Evolutionary conservation across 768 basidiomycete genomes (phyloP).

Genomic region (Psilocybe cyanescens): DNA sequence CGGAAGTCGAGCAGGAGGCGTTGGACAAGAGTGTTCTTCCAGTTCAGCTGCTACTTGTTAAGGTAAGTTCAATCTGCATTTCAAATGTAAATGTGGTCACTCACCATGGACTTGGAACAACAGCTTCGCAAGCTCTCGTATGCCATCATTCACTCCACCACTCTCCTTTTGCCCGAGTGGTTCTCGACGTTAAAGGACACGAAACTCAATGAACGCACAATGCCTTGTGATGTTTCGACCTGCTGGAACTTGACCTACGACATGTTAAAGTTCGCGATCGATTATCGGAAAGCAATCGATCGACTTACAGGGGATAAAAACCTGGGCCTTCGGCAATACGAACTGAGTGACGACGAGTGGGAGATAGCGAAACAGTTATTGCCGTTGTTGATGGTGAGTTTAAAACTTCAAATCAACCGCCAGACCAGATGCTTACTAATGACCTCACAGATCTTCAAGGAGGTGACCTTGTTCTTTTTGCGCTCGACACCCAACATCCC

Average conservation of each 20-base stretch:
- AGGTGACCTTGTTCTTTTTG: conserved; percentile 7
- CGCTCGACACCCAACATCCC: not conserved
- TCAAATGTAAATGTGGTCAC: conserved; percentile 10
- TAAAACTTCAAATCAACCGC: conserved; percentile 24
- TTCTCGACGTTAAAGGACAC: conserved; percentile 13
- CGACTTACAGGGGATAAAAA: conserved; percentile 23
- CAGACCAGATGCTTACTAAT: too few relatives aligned
- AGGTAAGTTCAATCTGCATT: conserved; percentile 27
- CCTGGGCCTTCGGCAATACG: conserved; percentile 27
- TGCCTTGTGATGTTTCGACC: conserved; percentile 41
- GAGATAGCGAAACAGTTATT: conserved; percentile 30
- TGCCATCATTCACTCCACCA: conserved; percentile 28
- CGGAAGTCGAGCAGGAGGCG: conserved; percentile 13
- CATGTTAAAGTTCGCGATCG: conserved; percentile 36
- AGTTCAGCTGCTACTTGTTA: conserved; percentile 31
- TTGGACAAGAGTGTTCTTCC: conserved; percentile 25
- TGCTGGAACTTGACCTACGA: conserved; percentile 42
- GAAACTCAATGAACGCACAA: conserved; percentile 20
- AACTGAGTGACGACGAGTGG: conserved; percentile 36
- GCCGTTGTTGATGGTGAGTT: conserved; percentile 8
- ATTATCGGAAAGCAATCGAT: conserved; percentile 30
- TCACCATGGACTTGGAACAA: not conserved
- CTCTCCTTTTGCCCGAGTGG: conserved; percentile 24
- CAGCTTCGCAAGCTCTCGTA: conserved; percentile 26
- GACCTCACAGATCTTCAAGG: conserved; percentile 24